Evolutionary conservation across 163 green algal genomes (phyloP).

Genomic region (Dunaliella salina): DNA sequence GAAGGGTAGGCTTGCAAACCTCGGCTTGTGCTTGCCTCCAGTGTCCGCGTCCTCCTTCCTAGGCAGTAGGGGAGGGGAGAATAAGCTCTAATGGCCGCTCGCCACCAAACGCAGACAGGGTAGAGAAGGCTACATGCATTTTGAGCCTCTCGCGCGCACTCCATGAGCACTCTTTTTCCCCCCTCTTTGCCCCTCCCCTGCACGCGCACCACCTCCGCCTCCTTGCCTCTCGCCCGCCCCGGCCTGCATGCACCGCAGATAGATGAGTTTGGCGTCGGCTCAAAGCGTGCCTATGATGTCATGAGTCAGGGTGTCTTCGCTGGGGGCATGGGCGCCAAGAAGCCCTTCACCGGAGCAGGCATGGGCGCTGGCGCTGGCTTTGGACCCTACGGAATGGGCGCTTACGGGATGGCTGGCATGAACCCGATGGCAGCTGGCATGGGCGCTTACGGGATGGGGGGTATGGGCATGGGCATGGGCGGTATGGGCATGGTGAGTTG

Average conservation of each 20-base stretch:
- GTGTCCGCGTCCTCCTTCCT: not conserved
- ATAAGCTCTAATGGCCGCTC: too few species aligned
- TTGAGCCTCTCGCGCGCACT: not conserved
- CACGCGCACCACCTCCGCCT: not conserved
- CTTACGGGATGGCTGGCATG: slow-evolving; percentile 16
- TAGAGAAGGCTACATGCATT: not conserved
- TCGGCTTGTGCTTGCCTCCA: too few species aligned
- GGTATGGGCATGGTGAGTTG: slow-evolving; percentile 20
- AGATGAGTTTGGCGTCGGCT: not conserved
- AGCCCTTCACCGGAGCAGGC: slow-evolving; percentile 9
- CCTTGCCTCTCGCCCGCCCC: not conserved
- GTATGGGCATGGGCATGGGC: slow-evolving; percentile 25
- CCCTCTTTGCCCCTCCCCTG: not conserved
- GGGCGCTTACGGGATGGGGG: slow-evolving; percentile 23
- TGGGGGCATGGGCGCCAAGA: slow-evolving; percentile 20
- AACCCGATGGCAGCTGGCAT: slow-evolving; percentile 16
- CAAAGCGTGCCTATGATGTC: slow-evolving; percentile 3
- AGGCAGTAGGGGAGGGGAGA: not conserved
- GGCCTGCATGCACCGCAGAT: not conserved
- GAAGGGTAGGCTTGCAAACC: too few species aligned
- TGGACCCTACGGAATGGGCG: slow-evolving; percentile 14
- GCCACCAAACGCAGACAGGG: not conserved
- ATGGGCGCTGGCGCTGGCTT: slow-evolving; percentile 8
- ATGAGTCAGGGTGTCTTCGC: slow-evolving; percentile 8
- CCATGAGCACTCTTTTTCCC: not conserved